Conservation (phyloP, 78 protist species). For the Dictyostelium intermedium region DNA sequence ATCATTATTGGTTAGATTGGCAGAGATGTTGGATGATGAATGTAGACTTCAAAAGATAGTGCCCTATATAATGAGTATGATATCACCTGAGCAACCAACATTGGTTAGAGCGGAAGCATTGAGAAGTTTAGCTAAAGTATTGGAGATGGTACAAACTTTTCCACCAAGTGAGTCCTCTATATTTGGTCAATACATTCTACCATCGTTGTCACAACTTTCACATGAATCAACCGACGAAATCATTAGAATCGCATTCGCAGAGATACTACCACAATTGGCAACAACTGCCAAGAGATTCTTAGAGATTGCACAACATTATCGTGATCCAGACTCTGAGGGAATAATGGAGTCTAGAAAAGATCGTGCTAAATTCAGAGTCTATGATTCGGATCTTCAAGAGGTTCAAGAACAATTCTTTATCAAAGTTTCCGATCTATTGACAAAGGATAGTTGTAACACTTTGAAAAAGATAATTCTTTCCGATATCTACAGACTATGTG, state of each 20-base stretch:
- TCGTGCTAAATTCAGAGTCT: conserved; percentile 38
- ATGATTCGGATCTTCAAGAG: conserved; percentile 64
- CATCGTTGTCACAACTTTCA: conserved; percentile 52
- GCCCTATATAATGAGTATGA: conserved; percentile 78
- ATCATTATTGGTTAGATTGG: conserved; percentile 20
- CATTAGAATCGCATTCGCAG: conserved; percentile 77
- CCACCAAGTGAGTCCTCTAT: conserved; percentile 78
- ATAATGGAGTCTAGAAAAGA: conserved; percentile 48
- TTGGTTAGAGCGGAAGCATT: conserved; percentile 69
- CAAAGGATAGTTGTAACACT: conserved; percentile 79
- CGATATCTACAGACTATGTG: conserved; percentile 75
- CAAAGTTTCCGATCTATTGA: conserved; percentile 60
- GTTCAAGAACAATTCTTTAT: conserved; percentile 74
- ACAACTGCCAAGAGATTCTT: conserved; percentile 70
- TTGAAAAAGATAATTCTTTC: conserved; percentile 46
- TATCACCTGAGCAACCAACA: conserved; percentile 18
- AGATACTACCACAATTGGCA: conserved; percentile 69
- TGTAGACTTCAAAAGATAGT: conserved; percentile 73
- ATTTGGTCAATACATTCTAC: conserved; percentile 75
- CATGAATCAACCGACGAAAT: conserved; percentile 47
- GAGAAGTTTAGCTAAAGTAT: conserved; percentile 58
- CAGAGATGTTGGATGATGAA: conserved; percentile 70
- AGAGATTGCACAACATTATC: conserved; percentile 71
- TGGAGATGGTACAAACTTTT: conserved; percentile 74
- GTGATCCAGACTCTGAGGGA: conserved; percentile 62